Evolutionary conservation across 2,329 filamentous ascomycete species (phyloP).

Genomic region (Venturia aucupariae): DNA sequence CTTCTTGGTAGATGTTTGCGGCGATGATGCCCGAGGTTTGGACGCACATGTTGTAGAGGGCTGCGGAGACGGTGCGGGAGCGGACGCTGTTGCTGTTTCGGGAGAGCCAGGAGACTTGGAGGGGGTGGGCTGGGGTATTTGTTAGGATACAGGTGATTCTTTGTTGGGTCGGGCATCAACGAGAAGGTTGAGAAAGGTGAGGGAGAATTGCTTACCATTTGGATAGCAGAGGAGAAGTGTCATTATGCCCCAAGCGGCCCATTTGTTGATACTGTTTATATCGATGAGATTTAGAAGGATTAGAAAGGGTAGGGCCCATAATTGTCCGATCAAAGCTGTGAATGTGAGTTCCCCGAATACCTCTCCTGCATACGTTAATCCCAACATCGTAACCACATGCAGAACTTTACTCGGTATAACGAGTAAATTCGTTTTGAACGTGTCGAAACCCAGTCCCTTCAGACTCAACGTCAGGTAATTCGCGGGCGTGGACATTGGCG

Average conservation of each 20-base stretch:
- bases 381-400: conserved; percentile 18
- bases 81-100: conserved; percentile 18
- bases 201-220: conserved; percentile 23
- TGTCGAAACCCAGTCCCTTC: conserved; percentile 20
- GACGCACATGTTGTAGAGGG: conserved; percentile 25
- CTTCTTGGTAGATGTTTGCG: conserved; percentile 22
- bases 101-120: conserved; percentile 41
- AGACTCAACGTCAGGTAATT: conserved; percentile 22
- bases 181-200: background rate
- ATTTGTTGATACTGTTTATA: conserved; percentile 30
- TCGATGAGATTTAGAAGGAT: conserved; percentile 23
- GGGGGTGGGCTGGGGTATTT: conserved; percentile 32
- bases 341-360: conserved; percentile 18
- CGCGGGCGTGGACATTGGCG: conserved; percentile 18
- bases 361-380: conserved; percentile 19
- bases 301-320: conserved; percentile 21
- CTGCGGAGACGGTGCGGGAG: conserved; percentile 19
- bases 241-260: conserved; percentile 36
- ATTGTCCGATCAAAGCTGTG: conserved; percentile 17
- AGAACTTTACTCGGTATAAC: conserved; percentile 15
- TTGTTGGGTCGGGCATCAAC: too few species aligned
- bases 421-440: conserved; percentile 19
- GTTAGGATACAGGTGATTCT: too few species aligned
- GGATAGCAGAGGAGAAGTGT: conserved; percentile 35
- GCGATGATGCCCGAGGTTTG: conserved; percentile 21